phyloP scores from a whole-genome alignment of 306 rosid genomes.

The Sicyos baderoa region DNA sequence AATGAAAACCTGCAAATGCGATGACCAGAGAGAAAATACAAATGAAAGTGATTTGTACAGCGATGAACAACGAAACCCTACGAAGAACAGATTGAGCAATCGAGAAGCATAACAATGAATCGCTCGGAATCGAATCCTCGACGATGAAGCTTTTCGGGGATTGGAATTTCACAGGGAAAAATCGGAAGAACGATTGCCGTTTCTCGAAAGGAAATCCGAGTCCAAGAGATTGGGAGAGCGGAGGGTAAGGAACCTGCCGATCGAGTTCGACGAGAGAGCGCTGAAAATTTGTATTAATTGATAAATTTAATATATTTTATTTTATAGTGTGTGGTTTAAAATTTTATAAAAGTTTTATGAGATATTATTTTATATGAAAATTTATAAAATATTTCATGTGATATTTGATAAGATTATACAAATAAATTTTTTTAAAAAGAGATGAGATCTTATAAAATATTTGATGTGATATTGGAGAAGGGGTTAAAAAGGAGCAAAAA shows the following conservation, averaged over 20 bases:
- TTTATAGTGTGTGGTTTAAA: no score
- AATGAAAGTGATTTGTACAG: not conserved
- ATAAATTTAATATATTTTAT: no score
- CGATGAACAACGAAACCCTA: conserved; percentile 41
- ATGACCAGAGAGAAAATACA: not conserved
- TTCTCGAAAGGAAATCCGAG: conserved; percentile 37
- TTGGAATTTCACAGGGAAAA: not conserved
- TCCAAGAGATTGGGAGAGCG: conserved; percentile 32
- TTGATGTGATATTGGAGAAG: no score
- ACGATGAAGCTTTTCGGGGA: conserved; percentile 5
- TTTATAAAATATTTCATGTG: no score
- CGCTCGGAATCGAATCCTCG: conserved; percentile 34
- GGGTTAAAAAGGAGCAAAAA: no score
- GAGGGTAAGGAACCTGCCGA: conserved; percentile 36
- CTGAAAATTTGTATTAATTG: no score
- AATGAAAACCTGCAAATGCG: not conserved
- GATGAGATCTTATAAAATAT: no score
- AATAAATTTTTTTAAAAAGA: no score
- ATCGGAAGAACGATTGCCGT: not conserved
- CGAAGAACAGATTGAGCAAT: conserved; percentile 23
- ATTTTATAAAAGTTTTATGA: no score
- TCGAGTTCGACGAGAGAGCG: conserved; percentile 34
- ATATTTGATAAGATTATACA: no score
- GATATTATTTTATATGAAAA: no score
- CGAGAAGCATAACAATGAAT: conserved; percentile 21